Conservation (phyloP, 805 yeast genomes). For the Candida rishiriensis region DNA sequence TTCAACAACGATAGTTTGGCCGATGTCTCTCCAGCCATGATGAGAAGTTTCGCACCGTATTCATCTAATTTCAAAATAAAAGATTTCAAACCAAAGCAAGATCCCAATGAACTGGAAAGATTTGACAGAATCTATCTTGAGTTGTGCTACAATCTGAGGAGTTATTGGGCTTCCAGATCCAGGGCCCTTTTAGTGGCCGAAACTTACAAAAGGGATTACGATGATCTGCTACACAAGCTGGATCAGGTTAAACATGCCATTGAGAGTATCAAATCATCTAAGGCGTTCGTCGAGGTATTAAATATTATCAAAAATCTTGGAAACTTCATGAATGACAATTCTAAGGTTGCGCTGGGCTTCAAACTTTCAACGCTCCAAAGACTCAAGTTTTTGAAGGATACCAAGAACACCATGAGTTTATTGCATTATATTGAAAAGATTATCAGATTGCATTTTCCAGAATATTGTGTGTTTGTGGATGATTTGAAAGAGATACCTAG, state of each 20-base stretch:
- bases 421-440: constrained; percentile 71
- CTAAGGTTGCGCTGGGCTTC: constrained; percentile 68
- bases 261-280: constrained; percentile 46
- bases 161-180: constrained; percentile 72
- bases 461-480: constrained; percentile 53
- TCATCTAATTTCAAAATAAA: constrained; percentile 42
- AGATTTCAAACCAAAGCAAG: constrained; percentile 44
- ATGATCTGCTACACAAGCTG: constrained; percentile 53
- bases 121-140: constrained; percentile 69
- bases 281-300: constrained; percentile 52
- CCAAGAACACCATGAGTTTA: constrained; percentile 63
- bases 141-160: constrained; percentile 60
- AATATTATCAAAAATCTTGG: constrained; percentile 70
- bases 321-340: constrained; percentile 70
- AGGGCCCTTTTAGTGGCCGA: constrained; percentile 51
- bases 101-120: constrained; percentile 55
- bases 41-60: constrained; percentile 60
- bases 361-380: constrained; percentile 64
- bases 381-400: constrained; percentile 67
- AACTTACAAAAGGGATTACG: constrained; percentile 61
- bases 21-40: constrained; percentile 52
- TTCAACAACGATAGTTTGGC: constrained; percentile 61
- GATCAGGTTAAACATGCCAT: constrained; percentile 57
- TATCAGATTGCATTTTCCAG: constrained; percentile 62
- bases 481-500: constrained; percentile 52